A percentile compares a stretch with the other conserved stretches of the same genome.
Conservation (phyloP, 78 protist species). For the Neovahlkampfia damariscottae region DNA sequence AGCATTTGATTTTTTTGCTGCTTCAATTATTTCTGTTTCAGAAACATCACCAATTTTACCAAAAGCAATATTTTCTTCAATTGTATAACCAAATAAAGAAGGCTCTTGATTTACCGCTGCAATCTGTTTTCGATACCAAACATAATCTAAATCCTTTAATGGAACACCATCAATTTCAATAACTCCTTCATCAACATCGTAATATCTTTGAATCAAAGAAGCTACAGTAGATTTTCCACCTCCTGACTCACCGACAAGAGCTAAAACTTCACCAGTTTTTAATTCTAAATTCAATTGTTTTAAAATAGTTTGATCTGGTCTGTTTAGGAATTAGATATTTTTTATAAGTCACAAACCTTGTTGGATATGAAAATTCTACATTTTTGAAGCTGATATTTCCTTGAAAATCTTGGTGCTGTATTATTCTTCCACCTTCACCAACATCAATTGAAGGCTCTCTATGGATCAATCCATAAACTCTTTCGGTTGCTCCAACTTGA, state of each 20-base stretch:
- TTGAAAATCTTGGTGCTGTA: background rate
- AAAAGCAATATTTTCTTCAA: conserved; percentile 21
- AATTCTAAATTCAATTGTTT: background rate
- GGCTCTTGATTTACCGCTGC: conserved; percentile 27
- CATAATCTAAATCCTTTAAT: background rate
- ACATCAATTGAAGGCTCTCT: conserved; percentile 30
- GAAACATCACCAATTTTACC: conserved; percentile 15
- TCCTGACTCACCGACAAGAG: conserved; percentile 22
- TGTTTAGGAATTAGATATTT: no score
- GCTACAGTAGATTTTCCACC: conserved; percentile 24
- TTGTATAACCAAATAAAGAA: conserved; percentile 12
- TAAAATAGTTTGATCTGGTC: conserved; percentile 29
- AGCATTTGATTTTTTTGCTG: conserved; percentile 81
- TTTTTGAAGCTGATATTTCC: conserved; percentile 60
- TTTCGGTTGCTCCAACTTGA: conserved; percentile 48
- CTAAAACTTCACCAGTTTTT: conserved; percentile 1
- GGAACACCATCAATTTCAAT: conserved; percentile 9
- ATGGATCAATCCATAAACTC: conserved; percentile 74
- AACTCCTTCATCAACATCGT: background rate
- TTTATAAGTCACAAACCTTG: no score
- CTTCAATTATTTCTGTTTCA: conserved; percentile 23
- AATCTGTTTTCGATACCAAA: conserved; percentile 1
- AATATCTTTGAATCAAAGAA: background rate
- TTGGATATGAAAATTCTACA: conserved; percentile 66
- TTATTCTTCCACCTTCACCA: conserved; percentile 14